Base-by-base conservation (phyloP, 768 basidiomycete genomes). In the Tylopilus rubrobrunneus region DNA sequence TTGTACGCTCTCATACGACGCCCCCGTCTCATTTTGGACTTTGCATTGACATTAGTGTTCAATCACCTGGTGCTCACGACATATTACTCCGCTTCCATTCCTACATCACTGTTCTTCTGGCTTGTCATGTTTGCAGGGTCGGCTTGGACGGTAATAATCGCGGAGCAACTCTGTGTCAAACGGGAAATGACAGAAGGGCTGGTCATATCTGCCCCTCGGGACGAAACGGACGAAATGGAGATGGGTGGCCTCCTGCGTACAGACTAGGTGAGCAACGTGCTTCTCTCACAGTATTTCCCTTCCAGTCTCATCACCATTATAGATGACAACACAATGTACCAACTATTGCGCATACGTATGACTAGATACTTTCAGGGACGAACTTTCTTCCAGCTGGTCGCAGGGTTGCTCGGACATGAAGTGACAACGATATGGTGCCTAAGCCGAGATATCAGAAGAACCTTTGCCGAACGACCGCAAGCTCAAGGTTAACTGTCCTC, bases 41-140 rank as follows among this genome's bases (percentile, higher is more conserved):
- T 97, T 71, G 79, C 92, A 9, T 69, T 96, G 55, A 98, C 97
- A 0, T 81, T 98, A 45, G 73, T 90, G 45, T 90, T 96, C 78
- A 90, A 86, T 67, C 97, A 99, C 70, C 75, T 96, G 53, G 86
- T 98, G 51, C 75, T 98, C 56, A 96, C 97, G 50, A 94, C 92
- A 36, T 98, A 98, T 73, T 82, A 82, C 63, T 73, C 82, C 12
- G 71, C 74, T 51, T 69, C 71, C 45, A 63, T 88, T 65, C 97
- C 97, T 7, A 90, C 90, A 0, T 95, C 92, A 1, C 67, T 91
- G 34, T 98, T 96, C 78, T 98, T 90, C 76, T 99, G 95, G 94
- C 64, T 84, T 45, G 77, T 95, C 47, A 76, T 95, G 66, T 70
- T 80, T n/a, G 73, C 74, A 39, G 86, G 90, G 42, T 79, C 91